A percentile compares a stretch with the other conserved stretches of the same genome.
phyloP scores from a whole-genome alignment of 148 eudicot genomes.

The Rhododendron kiyosumense region DNA sequence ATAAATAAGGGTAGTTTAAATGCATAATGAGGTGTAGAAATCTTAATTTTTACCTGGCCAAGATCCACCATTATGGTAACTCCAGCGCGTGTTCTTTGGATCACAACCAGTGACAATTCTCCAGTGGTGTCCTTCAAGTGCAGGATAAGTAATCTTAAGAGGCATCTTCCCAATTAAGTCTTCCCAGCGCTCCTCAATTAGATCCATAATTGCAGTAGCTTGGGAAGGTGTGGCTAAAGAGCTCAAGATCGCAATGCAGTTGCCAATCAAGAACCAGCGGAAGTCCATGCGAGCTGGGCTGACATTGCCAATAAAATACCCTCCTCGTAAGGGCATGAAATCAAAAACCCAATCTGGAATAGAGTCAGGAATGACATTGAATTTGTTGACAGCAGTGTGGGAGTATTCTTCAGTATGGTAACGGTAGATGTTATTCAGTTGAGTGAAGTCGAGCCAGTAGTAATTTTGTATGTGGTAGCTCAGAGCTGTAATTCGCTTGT shows the following conservation, averaged over 20 bases:
- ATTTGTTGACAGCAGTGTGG: slow-evolving; percentile 15
- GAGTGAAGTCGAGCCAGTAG: slow-evolving; percentile 64
- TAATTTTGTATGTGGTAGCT: slow-evolving; percentile 53
- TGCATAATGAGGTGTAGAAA: too few relatives aligned
- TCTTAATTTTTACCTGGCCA: slow-evolving; percentile 49
- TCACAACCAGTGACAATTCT: slow-evolving; percentile 63
- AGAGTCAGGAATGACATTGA: slow-evolving; percentile 13
- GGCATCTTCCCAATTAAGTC: slow-evolving; percentile 74
- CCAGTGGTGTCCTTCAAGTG: slow-evolving; percentile 60
- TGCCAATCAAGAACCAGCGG: slow-evolving; percentile 58
- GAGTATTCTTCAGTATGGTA: slow-evolving; percentile 57
- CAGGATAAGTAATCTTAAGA: slow-evolving; percentile 55
- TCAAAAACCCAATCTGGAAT: slow-evolving; percentile 60
- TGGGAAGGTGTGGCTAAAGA: slow-evolving; percentile 47
- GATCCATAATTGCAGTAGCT: slow-evolving; percentile 60
- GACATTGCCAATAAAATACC: slow-evolving; percentile 59
- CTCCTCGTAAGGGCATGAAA: slow-evolving; percentile 52
- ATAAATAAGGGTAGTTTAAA: too few relatives aligned
- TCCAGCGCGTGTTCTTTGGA: slow-evolving; percentile 71
- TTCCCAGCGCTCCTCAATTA: slow-evolving; percentile 62
- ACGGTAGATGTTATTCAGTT: slow-evolving; percentile 59
- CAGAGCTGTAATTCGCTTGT: slow-evolving; percentile 43
- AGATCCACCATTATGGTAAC: slow-evolving; percentile 79
- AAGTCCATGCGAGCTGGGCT: slow-evolving; percentile 76
- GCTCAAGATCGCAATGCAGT: slow-evolving; percentile 56